Evolutionary conservation across 2,329 filamentous ascomycete genomes (phyloP).

Genomic region (Fusarium virguliforme): DNA sequence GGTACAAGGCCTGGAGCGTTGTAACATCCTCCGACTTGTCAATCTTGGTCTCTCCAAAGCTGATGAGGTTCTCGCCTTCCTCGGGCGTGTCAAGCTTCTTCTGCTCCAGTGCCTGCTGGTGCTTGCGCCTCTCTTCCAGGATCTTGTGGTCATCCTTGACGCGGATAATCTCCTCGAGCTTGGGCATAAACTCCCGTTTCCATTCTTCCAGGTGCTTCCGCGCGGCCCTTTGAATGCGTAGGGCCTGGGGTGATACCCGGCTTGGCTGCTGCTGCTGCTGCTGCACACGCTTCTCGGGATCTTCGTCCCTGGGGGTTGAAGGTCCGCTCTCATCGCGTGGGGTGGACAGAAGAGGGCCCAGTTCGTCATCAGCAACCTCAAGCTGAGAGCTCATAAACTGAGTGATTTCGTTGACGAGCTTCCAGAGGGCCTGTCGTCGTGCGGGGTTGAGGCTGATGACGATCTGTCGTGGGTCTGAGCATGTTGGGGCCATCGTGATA

Average conservation of each 20-base stretch:
- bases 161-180: slow-evolving; percentile 78
- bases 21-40: slow-evolving; percentile 60
- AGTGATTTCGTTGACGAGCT: slow-evolving; percentile 68
- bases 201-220: slow-evolving; percentile 83
- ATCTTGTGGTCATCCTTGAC: slow-evolving; percentile 66
- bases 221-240: slow-evolving; percentile 66
- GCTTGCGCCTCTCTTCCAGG: slow-evolving; percentile 63
- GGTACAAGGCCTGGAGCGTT: slow-evolving; percentile 67
- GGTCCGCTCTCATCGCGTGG: slow-evolving; percentile 31
- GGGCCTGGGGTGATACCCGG: slow-evolving; percentile 47
- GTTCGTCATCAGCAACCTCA: slow-evolving; percentile 57
- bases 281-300: slow-evolving; percentile 30
- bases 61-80: slow-evolving; percentile 60
- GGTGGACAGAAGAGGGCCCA: slow-evolving; percentile 51
- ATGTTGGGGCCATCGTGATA: slow-evolving; percentile 67
- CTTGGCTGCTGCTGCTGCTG: slow-evolving; percentile 24
- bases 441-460: slow-evolving; percentile 70
- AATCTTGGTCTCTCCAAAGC: slow-evolving; percentile 56
- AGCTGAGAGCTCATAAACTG: slow-evolving; percentile 69
- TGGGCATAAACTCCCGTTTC: slow-evolving; percentile 78
- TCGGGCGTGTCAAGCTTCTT: slow-evolving; percentile 55
- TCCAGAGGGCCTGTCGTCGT: slow-evolving; percentile 67
- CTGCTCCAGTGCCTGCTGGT: slow-evolving; percentile 61
- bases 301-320: slow-evolving; percentile 30
- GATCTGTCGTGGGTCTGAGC: slow-evolving; percentile 69